Percentiles rank a stretch among this genome's conserved stretches.
These are phyloP conservation scores for Mesembryanthemum crystallinum DNA, from an alignment of 148 eudicot species.

Conservation along the genomic window DNA sequence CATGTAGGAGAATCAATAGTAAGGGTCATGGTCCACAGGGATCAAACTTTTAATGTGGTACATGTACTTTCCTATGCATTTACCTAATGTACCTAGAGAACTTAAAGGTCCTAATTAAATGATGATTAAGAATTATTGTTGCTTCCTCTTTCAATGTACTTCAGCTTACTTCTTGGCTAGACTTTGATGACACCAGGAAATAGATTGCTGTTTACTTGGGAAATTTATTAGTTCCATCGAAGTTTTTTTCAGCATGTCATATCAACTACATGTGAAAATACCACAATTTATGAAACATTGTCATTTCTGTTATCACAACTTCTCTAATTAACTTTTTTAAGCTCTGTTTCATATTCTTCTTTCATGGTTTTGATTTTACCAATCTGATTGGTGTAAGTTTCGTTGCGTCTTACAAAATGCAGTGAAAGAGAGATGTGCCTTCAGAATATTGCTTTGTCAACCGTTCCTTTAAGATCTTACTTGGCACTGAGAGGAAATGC, in stretches of 20 bases:
- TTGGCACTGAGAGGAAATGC: slow-evolving; percentile 51
- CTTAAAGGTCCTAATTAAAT: no score
- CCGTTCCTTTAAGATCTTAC: slow-evolving; percentile 58
- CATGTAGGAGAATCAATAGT: background rate
- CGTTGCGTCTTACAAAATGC: slow-evolving; percentile 30
- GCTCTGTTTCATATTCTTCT: background rate
- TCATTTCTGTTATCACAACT: no score
- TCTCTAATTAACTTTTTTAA: background rate
- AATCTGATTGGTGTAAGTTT: background rate
- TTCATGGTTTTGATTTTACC: background rate
- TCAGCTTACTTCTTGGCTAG: background rate
- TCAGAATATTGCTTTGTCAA: slow-evolving; percentile 47
- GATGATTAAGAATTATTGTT: background rate
- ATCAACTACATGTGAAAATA: background rate
- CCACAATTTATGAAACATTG: background rate
- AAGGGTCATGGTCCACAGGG: background rate
- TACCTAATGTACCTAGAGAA: no score
- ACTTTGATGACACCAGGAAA: background rate
- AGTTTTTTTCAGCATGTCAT: background rate
- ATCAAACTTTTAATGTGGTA: background rate
- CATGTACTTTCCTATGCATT: background rate
- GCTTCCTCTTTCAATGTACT: background rate
- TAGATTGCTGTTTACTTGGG: background rate
- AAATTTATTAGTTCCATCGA: background rate
- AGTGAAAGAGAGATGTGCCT: slow-evolving; percentile 48